A percentile compares a stretch with the other conserved stretches of the same genome.
Conservation (phyloP, 345 rosid genomes). For the Eutrema japonicum region DNA sequence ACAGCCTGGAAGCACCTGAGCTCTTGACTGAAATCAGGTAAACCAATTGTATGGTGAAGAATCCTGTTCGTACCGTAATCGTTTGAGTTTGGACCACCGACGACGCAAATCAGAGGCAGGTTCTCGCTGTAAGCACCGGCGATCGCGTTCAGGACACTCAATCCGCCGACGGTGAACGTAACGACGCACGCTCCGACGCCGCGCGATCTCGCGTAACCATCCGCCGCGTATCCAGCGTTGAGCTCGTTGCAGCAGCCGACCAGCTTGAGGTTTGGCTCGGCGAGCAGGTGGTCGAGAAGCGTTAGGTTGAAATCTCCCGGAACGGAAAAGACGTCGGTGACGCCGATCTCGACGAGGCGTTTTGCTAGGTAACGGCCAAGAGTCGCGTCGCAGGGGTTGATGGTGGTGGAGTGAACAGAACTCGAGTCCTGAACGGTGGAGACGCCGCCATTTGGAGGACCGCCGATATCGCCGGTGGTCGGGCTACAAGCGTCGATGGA, state of each 20-base stretch:
- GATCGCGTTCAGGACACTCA: slow-evolving; percentile 62
- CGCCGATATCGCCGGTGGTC: slow-evolving; percentile 29
- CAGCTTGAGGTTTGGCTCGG: slow-evolving; percentile 60
- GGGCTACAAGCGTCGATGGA: slow-evolving; percentile 42
- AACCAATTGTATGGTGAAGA: slow-evolving; percentile 68
- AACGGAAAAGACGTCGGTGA: slow-evolving; percentile 65
- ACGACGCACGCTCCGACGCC: slow-evolving; percentile 78
- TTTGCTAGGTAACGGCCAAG: slow-evolving; percentile 69
- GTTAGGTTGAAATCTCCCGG: slow-evolving; percentile 78
- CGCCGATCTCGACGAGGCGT: slow-evolving; percentile 67
- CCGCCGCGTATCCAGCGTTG: slow-evolving; percentile 72
- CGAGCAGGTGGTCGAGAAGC: slow-evolving; percentile 67
- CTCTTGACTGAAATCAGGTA: slow-evolving; percentile 67
- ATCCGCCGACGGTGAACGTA: slow-evolving; percentile 74
- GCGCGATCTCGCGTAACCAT: slow-evolving; percentile 68
- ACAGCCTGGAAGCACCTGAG: slow-evolving; percentile 62
- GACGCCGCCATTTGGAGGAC: slow-evolving; percentile 41
- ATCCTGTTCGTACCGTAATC: slow-evolving; percentile 65
- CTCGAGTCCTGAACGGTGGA: slow-evolving; percentile 38
- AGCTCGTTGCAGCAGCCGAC: slow-evolving; percentile 84
- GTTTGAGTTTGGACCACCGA: slow-evolving; percentile 71
- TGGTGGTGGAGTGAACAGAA: slow-evolving; percentile 20
- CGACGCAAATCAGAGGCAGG: slow-evolving; percentile 62
- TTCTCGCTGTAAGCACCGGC: slow-evolving; percentile 74
- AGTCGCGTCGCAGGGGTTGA: slow-evolving; percentile 49